Conservation (phyloP, 192 early-diverging fungal genomes). For the Coemansia sp. region DNA sequence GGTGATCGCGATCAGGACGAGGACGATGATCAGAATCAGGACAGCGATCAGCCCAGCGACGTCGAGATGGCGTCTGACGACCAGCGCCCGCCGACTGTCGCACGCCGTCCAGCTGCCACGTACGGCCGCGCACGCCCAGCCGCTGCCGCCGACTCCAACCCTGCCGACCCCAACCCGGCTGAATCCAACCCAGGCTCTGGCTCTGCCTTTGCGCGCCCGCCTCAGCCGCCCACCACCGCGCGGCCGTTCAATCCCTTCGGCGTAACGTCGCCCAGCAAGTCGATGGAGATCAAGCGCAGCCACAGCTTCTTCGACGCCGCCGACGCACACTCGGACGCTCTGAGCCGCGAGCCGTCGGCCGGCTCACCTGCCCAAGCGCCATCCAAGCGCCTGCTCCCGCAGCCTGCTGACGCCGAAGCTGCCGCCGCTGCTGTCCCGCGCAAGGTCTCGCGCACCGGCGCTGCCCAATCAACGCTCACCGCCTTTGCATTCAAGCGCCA, state of each 20-base stretch:
- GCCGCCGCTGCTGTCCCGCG: slow-evolving; percentile 3
- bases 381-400: slow-evolving; percentile 17
- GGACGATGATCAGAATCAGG: background rate
- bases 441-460: slow-evolving; percentile 18
- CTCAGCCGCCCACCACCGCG: slow-evolving; percentile 29
- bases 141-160: no score
- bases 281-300: slow-evolving; percentile 46
- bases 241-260: slow-evolving; percentile 51
- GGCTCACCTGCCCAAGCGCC: background rate
- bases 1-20: slow-evolving; percentile 1
- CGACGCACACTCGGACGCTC: slow-evolving; percentile 16
- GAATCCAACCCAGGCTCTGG: no score
- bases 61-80: slow-evolving; percentile 6
- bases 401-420: background rate
- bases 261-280: slow-evolving; percentile 25
- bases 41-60: background rate
- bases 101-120: background rate
- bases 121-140: background rate
- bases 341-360: slow-evolving; percentile 11
- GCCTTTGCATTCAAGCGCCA: slow-evolving; percentile 28
- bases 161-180: no score
- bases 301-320: slow-evolving; percentile 47
- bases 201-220: background rate
- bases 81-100: background rate
- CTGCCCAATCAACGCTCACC: slow-evolving; percentile 13